Evolutionary conservation across 441 rosid genomes (phyloP).

Genomic region (Viola pubescens): DNA sequence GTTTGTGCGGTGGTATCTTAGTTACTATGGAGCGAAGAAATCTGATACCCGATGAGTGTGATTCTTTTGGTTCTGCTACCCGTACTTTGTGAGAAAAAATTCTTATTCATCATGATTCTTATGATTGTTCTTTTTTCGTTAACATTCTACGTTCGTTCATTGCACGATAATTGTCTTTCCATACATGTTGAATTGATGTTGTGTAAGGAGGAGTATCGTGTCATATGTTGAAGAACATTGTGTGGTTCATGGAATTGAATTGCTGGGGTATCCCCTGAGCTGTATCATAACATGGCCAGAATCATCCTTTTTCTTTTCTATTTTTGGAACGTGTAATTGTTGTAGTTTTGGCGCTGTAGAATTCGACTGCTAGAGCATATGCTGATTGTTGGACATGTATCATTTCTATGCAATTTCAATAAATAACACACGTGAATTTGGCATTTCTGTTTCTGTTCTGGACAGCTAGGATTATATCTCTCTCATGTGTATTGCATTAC

Average conservation of each 20-base stretch:
- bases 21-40: conserved; percentile 63
- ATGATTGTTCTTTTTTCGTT: conserved; percentile 36
- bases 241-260: conserved; percentile 33
- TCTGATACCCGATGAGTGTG: conserved; percentile 40
- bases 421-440: conserved; percentile 18
- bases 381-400: conserved; percentile 45
- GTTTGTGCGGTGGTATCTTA: conserved; percentile 82
- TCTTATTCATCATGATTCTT: conserved; percentile 48
- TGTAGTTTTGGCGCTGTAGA: conserved; percentile 44
- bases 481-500: not conserved
- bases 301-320: conserved; percentile 17
- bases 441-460: not conserved
- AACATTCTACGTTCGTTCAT: conserved; percentile 23
- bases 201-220: conserved; percentile 26
- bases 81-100: conserved; percentile 22
- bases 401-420: conserved; percentile 38
- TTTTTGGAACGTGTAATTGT: conserved; percentile 38
- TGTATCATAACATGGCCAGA: conserved; percentile 34
- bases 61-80: conserved; percentile 19
- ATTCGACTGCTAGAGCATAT: conserved; percentile 41
- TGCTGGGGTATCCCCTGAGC: conserved; percentile 22
- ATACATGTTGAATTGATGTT: conserved; percentile 31
- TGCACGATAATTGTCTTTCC: conserved; percentile 26
- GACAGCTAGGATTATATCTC: not conserved
- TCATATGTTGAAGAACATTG: conserved; percentile 32